Conservation (phyloP, 2,329 filamentous ascomycete genomes). For the Lachnellula suecica region DNA sequence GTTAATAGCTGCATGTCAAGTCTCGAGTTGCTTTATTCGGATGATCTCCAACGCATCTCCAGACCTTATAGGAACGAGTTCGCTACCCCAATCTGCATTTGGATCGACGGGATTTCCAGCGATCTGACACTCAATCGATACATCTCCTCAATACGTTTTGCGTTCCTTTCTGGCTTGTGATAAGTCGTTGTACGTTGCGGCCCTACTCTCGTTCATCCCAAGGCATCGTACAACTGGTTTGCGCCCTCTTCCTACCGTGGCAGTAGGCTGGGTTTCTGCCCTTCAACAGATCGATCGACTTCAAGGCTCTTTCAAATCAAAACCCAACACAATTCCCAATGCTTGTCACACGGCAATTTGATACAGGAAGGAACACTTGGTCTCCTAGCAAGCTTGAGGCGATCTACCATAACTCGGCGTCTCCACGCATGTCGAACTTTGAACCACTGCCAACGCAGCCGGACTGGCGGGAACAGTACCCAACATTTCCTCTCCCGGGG, state of each 20-base stretch:
- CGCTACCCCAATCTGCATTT: conserved; percentile 13
- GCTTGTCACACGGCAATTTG: conserved; percentile 37
- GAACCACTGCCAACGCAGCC: conserved; percentile 34
- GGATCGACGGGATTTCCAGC: conserved; percentile 10
- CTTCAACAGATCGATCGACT: conserved; percentile 8
- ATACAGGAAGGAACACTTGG: conserved; percentile 38
- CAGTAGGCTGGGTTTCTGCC: conserved; percentile 2
- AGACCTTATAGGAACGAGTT: conserved; percentile 21
- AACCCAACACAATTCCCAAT: conserved; percentile 31
- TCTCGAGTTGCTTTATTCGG: conserved; percentile 13
- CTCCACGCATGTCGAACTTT: conserved; percentile 38
- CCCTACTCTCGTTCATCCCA: conserved; percentile 32
- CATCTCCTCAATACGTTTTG: conserved; percentile 25
- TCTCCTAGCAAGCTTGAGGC: conserved; percentile 36
- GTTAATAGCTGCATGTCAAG: conserved; percentile 21
- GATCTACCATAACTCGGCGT: conserved; percentile 31
- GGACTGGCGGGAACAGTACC: conserved; percentile 37
- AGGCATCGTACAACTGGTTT: conserved; percentile 20
- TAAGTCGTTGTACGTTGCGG: conserved; percentile 24
- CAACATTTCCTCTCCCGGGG: conserved; percentile 28
- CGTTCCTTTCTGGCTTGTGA: conserved; percentile 30
- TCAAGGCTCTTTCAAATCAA: conserved; percentile 21
- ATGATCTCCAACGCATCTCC: conserved; percentile 20
- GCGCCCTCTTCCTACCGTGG: conserved; percentile 4
- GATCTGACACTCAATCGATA: conserved; percentile 16